Percentiles rank a stretch among this genome's conserved stretches.
Evolutionary conservation across 1,139 yeast genomes (phyloP).

Genomic region (Insectozyma bohioensis): DNA sequence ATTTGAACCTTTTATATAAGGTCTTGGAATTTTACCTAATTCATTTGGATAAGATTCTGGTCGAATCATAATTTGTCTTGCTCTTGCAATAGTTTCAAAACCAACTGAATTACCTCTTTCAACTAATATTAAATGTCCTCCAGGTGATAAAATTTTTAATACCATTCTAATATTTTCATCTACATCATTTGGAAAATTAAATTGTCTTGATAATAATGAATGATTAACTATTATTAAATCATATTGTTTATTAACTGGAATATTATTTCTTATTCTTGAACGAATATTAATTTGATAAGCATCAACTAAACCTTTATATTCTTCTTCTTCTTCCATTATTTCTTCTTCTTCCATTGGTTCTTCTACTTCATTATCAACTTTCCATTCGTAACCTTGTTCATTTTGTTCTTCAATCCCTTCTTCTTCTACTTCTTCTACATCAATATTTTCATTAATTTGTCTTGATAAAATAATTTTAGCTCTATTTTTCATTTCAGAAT

Average conservation of each 20-base stretch:
- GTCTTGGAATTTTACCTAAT: slow-evolving; percentile 67
- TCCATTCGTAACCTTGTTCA: slow-evolving; percentile 18
- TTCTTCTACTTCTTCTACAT: slow-evolving; percentile 15
- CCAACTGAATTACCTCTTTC: slow-evolving; percentile 93
- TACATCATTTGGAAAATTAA: slow-evolving; percentile 67
- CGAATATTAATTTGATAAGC: slow-evolving; percentile 52
- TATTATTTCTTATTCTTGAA: slow-evolving; percentile 51
- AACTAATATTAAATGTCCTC: slow-evolving; percentile 73
- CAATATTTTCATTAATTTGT: slow-evolving; percentile 54
- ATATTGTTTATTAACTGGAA: slow-evolving; percentile 53
- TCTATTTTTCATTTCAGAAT: slow-evolving; percentile 67
- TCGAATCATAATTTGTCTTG: slow-evolving; percentile 83
- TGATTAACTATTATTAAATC: slow-evolving; percentile 87
- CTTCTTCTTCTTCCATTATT: slow-evolving; percentile 22
- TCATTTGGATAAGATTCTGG: slow-evolving; percentile 67
- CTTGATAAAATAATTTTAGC: slow-evolving; percentile 76
- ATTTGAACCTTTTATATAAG: slow-evolving; percentile 57
- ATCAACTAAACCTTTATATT: slow-evolving; percentile 22
- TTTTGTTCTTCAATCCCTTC: slow-evolving; percentile 6
- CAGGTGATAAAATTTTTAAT: slow-evolving; percentile 63
- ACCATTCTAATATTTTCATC: slow-evolving; percentile 67
- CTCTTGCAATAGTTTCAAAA: slow-evolving; percentile 84
- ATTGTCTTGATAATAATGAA: slow-evolving; percentile 63
- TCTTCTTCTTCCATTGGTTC: slow-evolving; percentile 18
- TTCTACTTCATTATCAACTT: slow-evolving; percentile 17